Conservation (phyloP, 495 filamentous ascomycete species). For the Aspergillus coremiiformis region DNA sequence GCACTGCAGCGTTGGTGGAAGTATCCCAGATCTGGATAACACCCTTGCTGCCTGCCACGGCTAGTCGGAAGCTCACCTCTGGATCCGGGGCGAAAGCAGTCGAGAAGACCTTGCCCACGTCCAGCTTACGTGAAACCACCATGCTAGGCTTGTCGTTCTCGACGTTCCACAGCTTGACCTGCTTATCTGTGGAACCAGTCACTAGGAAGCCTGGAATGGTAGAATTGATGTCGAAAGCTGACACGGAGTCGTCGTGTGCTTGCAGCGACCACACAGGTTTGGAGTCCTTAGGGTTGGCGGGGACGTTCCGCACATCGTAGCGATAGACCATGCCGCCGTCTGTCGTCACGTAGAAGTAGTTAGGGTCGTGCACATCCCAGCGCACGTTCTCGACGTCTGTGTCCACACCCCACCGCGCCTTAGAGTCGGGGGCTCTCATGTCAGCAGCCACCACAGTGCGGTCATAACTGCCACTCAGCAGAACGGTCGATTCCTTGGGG, state of each 20-base stretch:
- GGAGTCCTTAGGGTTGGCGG: slow-evolving; percentile 58
- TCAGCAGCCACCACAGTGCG: slow-evolving; percentile 84
- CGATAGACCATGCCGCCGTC: slow-evolving; percentile 85
- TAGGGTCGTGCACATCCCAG: slow-evolving; percentile 88
- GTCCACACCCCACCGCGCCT: slow-evolving; percentile 83
- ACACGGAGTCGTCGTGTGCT: slow-evolving; percentile 90
- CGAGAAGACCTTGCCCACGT: slow-evolving; percentile 91
- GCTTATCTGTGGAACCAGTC: slow-evolving; percentile 86
- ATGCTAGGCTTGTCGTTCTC: slow-evolving; percentile 67
- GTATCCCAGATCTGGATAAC: slow-evolving; percentile 95
- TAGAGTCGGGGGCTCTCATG: slow-evolving; percentile 81
- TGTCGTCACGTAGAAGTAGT: slow-evolving; percentile 92
- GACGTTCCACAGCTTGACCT: slow-evolving; percentile 95
- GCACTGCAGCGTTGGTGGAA: slow-evolving; percentile 85
- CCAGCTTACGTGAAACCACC: slow-evolving; percentile 85
- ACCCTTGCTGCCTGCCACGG: slow-evolving; percentile 92
- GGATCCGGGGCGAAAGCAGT: slow-evolving; percentile 80
- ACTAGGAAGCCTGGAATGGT: slow-evolving; percentile 85
- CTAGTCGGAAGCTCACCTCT: slow-evolving; percentile 83
- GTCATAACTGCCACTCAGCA: slow-evolving; percentile 91
- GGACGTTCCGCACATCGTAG: slow-evolving; percentile 69
- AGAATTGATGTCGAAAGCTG: slow-evolving; percentile 87
- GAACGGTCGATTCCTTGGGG: slow-evolving; percentile 71
- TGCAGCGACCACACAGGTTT: slow-evolving; percentile 91
- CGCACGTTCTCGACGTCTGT: slow-evolving; percentile 86